A percentile compares a stretch with the other conserved stretches of the same genome.
phyloP scores from a whole-genome alignment of 495 filamentous ascomycete genomes.

The Usnea hakonensis region DNA sequence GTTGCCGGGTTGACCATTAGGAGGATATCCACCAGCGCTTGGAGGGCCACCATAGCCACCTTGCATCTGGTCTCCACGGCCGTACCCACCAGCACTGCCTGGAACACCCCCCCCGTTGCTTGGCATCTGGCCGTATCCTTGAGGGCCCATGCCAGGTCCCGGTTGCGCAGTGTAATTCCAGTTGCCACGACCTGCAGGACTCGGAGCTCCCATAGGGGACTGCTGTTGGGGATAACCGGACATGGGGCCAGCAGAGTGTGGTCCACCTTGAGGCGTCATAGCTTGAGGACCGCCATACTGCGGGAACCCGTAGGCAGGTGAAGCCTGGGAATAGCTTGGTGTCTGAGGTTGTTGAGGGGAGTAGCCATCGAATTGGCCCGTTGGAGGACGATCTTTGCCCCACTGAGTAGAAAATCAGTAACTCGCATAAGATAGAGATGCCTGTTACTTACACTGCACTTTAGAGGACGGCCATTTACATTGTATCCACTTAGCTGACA shows the following conservation, averaged over 20 bases:
- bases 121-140: slow-evolving; percentile 54
- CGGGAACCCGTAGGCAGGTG: slow-evolving; percentile 84
- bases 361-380: slow-evolving; percentile 72
- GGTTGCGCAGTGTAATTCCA: slow-evolving; percentile 50
- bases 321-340: slow-evolving; percentile 48
- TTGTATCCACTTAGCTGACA: slow-evolving; percentile 96
- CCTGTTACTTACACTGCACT: slow-evolving; percentile 80
- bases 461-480: slow-evolving; percentile 92
- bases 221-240: slow-evolving; percentile 26
- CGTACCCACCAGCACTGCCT: slow-evolving; percentile 71
- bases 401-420: slow-evolving; percentile 51
- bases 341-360: slow-evolving; percentile 69
- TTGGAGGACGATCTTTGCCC: slow-evolving; percentile 97
- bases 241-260: slow-evolving; percentile 24
- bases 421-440: slow-evolving; percentile 8
- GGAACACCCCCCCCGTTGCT: slow-evolving; percentile 66
- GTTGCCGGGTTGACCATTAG: slow-evolving; percentile 30
- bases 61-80: slow-evolving; percentile 66
- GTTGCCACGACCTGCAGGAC: slow-evolving; percentile 52
- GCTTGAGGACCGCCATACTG: slow-evolving; percentile 73
- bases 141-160: slow-evolving; percentile 49
- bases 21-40: slow-evolving; percentile 39
- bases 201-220: slow-evolving; percentile 41
- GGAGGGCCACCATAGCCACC: slow-evolving; percentile 61
- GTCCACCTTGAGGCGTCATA: slow-evolving; percentile 62